Percentiles rank a stretch among this genome's conserved stretches.
Evolutionary conservation across 2,329 filamentous ascomycete genomes (phyloP).

Genomic region (Graphiopsis chlorocephala): DNA sequence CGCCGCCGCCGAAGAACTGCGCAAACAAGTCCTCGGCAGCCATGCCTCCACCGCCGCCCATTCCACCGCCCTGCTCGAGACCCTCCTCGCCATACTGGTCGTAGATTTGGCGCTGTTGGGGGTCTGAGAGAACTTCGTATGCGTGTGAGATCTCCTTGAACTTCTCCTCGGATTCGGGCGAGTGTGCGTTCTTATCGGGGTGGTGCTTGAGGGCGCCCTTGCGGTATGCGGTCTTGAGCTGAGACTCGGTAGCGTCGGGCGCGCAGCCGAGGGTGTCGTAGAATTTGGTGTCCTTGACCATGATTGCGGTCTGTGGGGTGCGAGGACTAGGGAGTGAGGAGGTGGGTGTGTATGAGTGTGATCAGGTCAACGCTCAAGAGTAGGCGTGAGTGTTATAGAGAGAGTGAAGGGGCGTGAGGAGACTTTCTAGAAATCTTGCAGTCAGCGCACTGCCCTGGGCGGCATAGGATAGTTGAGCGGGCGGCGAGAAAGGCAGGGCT

Average conservation of each 20-base stretch:
- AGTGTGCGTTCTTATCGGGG: slow-evolving; percentile 94
- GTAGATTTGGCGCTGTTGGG: slow-evolving; percentile 87
- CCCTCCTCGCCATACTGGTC: slow-evolving; percentile 98
- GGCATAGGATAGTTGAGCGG: not conserved
- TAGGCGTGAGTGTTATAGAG: not conserved
- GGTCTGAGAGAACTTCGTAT: slow-evolving; percentile 90
- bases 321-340: not conserved
- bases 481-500: not conserved
- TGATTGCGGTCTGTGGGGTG: slow-evolving; percentile 44
- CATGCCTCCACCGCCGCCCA: slow-evolving; percentile 73
- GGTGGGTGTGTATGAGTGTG: not conserved
- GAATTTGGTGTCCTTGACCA: slow-evolving; percentile 76
- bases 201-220: slow-evolving; percentile 79
- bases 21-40: slow-evolving; percentile 94
- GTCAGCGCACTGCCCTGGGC: slow-evolving; percentile 6
- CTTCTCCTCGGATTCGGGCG: slow-evolving; percentile 90
- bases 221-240: slow-evolving; percentile 90
- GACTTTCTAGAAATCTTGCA: slow-evolving; percentile 9
- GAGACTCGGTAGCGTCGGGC: slow-evolving; percentile 74
- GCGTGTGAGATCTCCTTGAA: slow-evolving; percentile 98
- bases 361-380: not conserved
- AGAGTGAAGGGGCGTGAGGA: not conserved
- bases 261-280: slow-evolving; percentile 78
- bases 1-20: slow-evolving; percentile 85
- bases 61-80: slow-evolving; percentile 75